Base-by-base conservation (phyloP, 768 basidiomycete species). In the Amanita subjunquillea region DNA sequence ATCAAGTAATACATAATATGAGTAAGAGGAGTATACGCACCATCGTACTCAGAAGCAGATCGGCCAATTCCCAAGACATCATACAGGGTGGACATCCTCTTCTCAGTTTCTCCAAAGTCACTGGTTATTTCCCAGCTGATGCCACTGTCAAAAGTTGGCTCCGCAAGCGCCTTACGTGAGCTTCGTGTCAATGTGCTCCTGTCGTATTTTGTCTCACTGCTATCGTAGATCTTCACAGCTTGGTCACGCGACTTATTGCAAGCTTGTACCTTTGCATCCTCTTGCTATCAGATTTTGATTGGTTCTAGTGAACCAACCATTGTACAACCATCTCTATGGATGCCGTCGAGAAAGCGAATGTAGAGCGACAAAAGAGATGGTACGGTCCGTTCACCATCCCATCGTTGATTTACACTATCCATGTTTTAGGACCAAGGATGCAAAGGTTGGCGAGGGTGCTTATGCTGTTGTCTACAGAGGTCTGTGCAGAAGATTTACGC, bases 401-500 rank as follows among this genome's bases (percentile, higher is more conserved):
- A 30, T 50, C 43, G 22, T 17, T 7, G 7, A 5, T 38, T 36
- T 25, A 17, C 17, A 10, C 15, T 45, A 53, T 32, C 38, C 12
- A 25, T 48, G 20, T 51, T 15, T 40, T 58, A 90, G 88, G 88
- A 72, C 74, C 12, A 91, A 91, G 61, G 87, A 87, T 62, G 78
- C 76, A 60, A 91, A 91, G 64, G 78, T 90, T 51, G 88, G 88
- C 59, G 88, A 91, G 66, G 96, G 96, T 67, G 87, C 94, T 12
- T 99, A 93, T 65, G 94, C 95, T 49, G 93, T 94, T 42, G 93
- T 97, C 2, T 97, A 95, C 68, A 78, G 82, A 82, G 93, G 93
- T 85, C 43, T 56, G 71, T 65, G 8, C n/a, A 30, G 20, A 47
- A n/a, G n/a, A 23, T 23, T 17, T 38, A 40, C 39, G 38, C 22